Base-by-base conservation (phyloP, 2,329 filamentous ascomycete species). In the Xylariales sp. region DNA sequence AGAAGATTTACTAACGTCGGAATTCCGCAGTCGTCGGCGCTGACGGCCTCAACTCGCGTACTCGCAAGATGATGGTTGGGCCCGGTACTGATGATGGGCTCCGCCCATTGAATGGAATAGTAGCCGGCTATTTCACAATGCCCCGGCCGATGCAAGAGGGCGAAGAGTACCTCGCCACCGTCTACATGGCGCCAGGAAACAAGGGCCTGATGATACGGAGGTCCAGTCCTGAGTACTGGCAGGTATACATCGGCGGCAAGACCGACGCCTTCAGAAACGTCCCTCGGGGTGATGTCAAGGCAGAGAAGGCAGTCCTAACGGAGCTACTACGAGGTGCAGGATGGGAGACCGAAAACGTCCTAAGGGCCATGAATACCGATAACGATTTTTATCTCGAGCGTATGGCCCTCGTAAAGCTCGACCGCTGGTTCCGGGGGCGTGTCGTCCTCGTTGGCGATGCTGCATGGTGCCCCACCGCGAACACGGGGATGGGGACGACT, bases 41-140 rank as follows among this genome's bases (percentile, higher is more conserved):
- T 3, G 87, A 89, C 65, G 87, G 87, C 0, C 81, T 85, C 50
- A 78, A 82, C 5, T 89, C 86, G 0, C 81, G 79, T 36, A 83
- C 83, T 2, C 80, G 86, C 18, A 81, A 75, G 54, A 78, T 80
- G 56, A 81, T 84, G 69, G 70, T 84, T 0, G 76, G 73, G 2
- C 45, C 73, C 0, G 72, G 72, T 16, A 52, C 59, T 16, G 62
- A 72, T 0, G 77, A 80, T 9, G 69, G 71, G 0, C 69, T 77
- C n/a, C 32, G 73, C 3, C 70, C 74, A 0, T 70, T 80, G 34
- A 43, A 64, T 1, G 74, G 73, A 1, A 6, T 76, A 14, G 76
- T 77, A 52, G 57, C 72, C 8, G 78, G 72, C 1, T 81, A 80
- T 61, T 83, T 78, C 68, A 79, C 75, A 2, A 73, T 80, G 5